These are phyloP conservation scores for Flaveria floridana DNA, from an alignment of 140 eudicot species.

Conservation along the genomic window DNA sequence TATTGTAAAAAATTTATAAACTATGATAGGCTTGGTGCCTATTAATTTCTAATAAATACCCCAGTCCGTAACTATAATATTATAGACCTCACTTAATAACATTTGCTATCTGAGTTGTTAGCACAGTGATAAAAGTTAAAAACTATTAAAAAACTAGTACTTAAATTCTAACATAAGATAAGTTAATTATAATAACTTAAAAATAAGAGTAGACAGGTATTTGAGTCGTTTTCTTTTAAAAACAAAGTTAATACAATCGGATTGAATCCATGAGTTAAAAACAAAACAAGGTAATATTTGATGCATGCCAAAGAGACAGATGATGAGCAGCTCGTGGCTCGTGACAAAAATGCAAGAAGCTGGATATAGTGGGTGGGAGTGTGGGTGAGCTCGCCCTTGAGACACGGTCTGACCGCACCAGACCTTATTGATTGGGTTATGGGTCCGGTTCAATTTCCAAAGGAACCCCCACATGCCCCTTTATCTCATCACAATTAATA, in stretches of 20 bases:
- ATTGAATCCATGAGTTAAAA: not conserved
- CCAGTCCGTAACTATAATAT: not conserved
- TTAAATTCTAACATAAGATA: too few relatives aligned
- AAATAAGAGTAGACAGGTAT: too few relatives aligned
- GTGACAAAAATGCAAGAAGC: conserved; percentile 24
- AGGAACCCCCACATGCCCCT: conserved; percentile 36
- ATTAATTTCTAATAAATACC: too few relatives aligned
- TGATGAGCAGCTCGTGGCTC: conserved; percentile 23
- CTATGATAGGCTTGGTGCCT: too few relatives aligned
- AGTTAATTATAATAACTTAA: too few relatives aligned
- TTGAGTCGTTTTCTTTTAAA: too few relatives aligned
- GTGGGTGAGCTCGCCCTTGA: conserved; percentile 31
- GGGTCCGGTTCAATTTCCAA: conserved; percentile 44
- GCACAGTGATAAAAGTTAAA: too few relatives aligned
- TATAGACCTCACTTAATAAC: not conserved
- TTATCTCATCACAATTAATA: conserved; percentile 23
- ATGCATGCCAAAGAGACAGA: conserved; percentile 4
- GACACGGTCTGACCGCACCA: conserved; percentile 49
- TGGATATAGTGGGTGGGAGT: not conserved
- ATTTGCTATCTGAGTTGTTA: not conserved
- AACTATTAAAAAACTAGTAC: too few relatives aligned
- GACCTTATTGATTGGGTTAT: conserved; percentile 42
- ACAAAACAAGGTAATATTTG: not conserved
- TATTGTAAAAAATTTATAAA: too few relatives aligned
- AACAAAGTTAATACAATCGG: not conserved